A percentile compares a stretch with the other conserved stretches of the same genome.
Conservation (phyloP, 1,284 basidiomycete genomes). For the Amylostereum chailletii region DNA sequence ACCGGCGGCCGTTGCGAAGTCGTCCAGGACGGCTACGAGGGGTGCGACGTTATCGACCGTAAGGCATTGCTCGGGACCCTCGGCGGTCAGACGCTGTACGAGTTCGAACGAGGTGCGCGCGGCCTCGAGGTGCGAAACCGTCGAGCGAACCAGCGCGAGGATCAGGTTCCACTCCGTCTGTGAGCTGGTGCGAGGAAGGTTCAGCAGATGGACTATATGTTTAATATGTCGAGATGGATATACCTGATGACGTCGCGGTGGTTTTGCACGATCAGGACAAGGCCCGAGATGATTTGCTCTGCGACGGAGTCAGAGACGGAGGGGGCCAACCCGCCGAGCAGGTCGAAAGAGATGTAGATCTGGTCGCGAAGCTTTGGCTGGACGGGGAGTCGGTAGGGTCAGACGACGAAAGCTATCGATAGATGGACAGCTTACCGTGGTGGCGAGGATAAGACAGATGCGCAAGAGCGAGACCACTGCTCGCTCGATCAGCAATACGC, state of each 20-base stretch:
- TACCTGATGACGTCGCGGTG: conserved; percentile 67
- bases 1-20: conserved; percentile 76
- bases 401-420: not conserved
- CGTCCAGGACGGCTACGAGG: conserved; percentile 76
- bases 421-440: conserved; percentile 44
- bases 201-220: conserved; percentile 1
- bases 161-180: conserved; percentile 95
- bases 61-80: conserved; percentile 50
- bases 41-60: conserved; percentile 77
- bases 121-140: conserved; percentile 83
- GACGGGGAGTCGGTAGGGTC: conserved; percentile 11
- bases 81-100: conserved; percentile 52
- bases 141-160: conserved; percentile 83
- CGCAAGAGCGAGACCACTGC: conserved; percentile 87
- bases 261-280: conserved; percentile 71
- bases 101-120: conserved; percentile 79
- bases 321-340: conserved; percentile 75
- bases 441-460: conserved; percentile 72
- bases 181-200: conserved; percentile 37
- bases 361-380: conserved; percentile 80
- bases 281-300: conserved; percentile 85
- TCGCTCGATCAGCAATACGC: conserved; percentile 88
- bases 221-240: conserved; percentile 7
- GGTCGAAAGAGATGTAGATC: conserved; percentile 88
- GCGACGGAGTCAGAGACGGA: conserved; percentile 77